Conservation (phyloP, 2,329 filamentous ascomycete genomes). For the Microascus cirrosus region DNA sequence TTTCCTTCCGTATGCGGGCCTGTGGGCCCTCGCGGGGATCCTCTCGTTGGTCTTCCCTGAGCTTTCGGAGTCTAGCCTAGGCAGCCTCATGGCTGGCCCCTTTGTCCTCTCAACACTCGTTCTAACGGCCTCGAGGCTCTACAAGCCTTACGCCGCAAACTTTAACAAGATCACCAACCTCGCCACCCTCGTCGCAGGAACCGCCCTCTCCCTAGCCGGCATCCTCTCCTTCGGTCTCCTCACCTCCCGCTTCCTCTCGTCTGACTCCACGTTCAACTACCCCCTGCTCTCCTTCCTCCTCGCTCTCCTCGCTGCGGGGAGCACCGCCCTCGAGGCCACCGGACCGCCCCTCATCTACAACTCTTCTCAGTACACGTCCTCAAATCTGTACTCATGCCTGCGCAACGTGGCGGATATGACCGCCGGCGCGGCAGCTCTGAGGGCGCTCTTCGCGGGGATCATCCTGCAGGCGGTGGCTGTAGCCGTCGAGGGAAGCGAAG, state of each 20-base stretch:
- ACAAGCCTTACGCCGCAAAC: constrained; percentile 15
- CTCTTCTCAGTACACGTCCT: constrained; percentile 37
- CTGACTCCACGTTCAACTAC: constrained; percentile 18
- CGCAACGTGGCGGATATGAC: constrained; percentile 38
- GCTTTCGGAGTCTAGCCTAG: constrained; percentile 25
- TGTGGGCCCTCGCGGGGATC: constrained; percentile 35
- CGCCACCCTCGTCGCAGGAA: constrained; percentile 22
- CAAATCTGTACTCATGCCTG: constrained; percentile 31
- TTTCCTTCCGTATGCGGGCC: constrained; percentile 29
- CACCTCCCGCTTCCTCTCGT: not conserved
- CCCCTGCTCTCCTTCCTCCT: constrained; percentile 32
- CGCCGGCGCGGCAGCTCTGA: constrained; percentile 26
- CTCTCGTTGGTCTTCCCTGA: constrained; percentile 35
- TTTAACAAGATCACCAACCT: constrained; percentile 22
- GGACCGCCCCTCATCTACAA: constrained; percentile 29
- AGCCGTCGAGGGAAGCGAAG: constrained; percentile 8
- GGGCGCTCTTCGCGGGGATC: constrained; percentile 26
- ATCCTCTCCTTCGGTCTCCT: constrained; percentile 32
- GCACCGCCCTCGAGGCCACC: constrained; percentile 25
- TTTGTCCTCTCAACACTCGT: constrained; percentile 27
- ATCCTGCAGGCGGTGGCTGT: constrained; percentile 23
- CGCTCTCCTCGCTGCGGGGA: constrained; percentile 33
- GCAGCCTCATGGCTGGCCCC: constrained; percentile 31
- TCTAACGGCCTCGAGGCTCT: constrained; percentile 20
- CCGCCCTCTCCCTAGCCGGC: constrained; percentile 26